Evolutionary conservation across 2,329 filamentous ascomycete genomes (phyloP), one percentile per base, ranked within the genome.

Genomic region (Aspergillus transmontanensis): DNA sequence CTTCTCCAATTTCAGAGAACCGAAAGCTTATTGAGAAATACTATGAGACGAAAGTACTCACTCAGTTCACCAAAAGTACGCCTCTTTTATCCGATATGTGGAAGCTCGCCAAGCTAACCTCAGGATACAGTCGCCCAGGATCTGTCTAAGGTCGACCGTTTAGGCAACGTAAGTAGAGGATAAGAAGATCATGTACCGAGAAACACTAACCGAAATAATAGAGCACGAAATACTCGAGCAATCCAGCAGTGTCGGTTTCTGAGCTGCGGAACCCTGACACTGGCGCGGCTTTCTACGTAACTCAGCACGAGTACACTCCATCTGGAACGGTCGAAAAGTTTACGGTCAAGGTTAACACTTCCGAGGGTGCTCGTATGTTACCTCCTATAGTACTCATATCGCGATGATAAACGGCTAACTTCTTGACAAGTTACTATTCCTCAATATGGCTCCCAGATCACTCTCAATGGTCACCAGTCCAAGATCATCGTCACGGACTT

Each of bases 401-500:
- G 7, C 16, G 12, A 21, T 32, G 28, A 26, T n/a, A 6, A 10
- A 12, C 32, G n/a, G n/a, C 51, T 55, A 19, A 55, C n/a, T 16
- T 12, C 9, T 64, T 88, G 10, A 84, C 81, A 0, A 51, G 79
- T 89, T 16, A 86, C 87, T 1, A 82, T 55, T 11, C 51, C 51
- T 21, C 51, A 26, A 28, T 55, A 83, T 53, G 80, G 78, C 2
- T 78, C 78, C 0, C 71, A 73, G 0, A 82, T 88, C 51, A 78
- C 82, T 6, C 79, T 90, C 46, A 83, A 88, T 60, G 87, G 87
- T 1, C 84, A 87, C 43, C 84, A 88, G 60, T 84, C 86, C 9
- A 89, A 89, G 78, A 85, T 89, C 19, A 72, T 89, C 4, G 84
- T 86, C 0, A 86, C 86, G 0, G 87, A 89, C 66, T 89, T 88